Evolutionary conservation across 2,329 filamentous ascomycete species (phyloP).

Genomic region (Aspergillus sp.): DNA sequence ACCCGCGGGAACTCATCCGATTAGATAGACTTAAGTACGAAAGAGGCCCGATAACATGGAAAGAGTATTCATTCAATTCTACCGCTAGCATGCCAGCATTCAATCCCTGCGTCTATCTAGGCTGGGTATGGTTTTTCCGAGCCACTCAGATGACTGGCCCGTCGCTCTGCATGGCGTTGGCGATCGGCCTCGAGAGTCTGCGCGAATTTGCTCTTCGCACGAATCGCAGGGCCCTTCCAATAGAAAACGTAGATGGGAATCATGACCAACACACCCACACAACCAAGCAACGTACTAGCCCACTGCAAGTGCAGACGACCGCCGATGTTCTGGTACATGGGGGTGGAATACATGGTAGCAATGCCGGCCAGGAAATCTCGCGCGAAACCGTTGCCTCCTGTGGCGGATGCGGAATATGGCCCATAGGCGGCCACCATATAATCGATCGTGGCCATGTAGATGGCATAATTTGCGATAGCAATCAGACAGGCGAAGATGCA

Average conservation of each 20-base stretch:
- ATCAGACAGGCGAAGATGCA: conserved; percentile 65
- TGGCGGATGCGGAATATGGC: conserved; percentile 68
- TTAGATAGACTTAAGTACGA: too few relatives aligned
- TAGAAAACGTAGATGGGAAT: conserved; percentile 58
- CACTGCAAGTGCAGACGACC: conserved; percentile 47
- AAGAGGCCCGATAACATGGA: too few relatives aligned
- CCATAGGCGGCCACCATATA: conserved; percentile 75
- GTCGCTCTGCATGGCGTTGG: conserved; percentile 13
- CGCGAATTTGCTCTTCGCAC: conserved; percentile 53
- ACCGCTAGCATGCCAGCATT: too few relatives aligned
- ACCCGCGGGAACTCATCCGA: too few relatives aligned
- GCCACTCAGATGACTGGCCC: conserved; percentile 14
- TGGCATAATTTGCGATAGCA: conserved; percentile 68
- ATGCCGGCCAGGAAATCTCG: conserved; percentile 71
- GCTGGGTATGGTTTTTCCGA: conserved; percentile 9
- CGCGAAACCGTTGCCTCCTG: conserved; percentile 70
- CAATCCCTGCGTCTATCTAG: neutral
- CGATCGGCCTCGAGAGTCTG: conserved; percentile 33
- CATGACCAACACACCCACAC: conserved; percentile 49
- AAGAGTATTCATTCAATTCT: too few relatives aligned
- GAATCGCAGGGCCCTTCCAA: conserved; percentile 53
- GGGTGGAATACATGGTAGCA: conserved; percentile 63
- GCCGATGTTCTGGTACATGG: conserved; percentile 55
- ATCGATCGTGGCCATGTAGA: conserved; percentile 72
- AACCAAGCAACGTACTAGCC: conserved; percentile 54